Conservation (phyloP, 2,329 filamentous ascomycete genomes). For the Beauveria pseudobassiana region DNA sequence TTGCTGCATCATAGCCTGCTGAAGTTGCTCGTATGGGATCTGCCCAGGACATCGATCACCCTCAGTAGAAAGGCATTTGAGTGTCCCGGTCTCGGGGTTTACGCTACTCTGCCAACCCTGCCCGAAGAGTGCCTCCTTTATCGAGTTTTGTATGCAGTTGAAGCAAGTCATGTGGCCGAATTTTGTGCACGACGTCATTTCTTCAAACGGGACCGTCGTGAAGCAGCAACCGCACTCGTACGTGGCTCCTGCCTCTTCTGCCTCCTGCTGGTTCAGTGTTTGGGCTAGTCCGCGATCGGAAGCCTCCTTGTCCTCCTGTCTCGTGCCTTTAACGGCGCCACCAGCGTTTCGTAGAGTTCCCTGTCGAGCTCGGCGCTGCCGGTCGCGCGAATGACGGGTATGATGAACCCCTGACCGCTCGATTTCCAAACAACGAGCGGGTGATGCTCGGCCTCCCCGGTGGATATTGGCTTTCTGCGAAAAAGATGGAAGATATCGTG, state of each 20-base stretch:
- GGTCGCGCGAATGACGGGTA: constrained; percentile 58
- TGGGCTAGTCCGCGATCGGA: constrained; percentile 47
- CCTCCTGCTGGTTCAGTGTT: constrained; percentile 50
- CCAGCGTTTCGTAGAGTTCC: constrained; percentile 52
- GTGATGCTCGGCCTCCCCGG: constrained; percentile 50
- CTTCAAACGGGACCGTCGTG: constrained; percentile 61
- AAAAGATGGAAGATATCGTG: constrained; percentile 64
- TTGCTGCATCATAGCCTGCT: constrained; percentile 62
- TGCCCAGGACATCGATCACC: constrained; percentile 64
- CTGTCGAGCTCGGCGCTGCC: constrained; percentile 57
- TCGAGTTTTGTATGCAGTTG: constrained; percentile 71
- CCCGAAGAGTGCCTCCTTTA: constrained; percentile 84
- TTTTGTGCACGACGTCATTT: constrained; percentile 62
- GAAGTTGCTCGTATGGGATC: constrained; percentile 62
- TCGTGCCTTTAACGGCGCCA: constrained; percentile 43
- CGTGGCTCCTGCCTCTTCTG: constrained; percentile 46
- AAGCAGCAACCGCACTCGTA: constrained; percentile 78
- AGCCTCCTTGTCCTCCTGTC: constrained; percentile 37
- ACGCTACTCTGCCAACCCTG: constrained; percentile 85
- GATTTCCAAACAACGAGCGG: constrained; percentile 56
- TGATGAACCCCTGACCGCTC: constrained; percentile 44
- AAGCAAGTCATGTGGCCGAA: constrained; percentile 71
- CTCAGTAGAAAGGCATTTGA: constrained; percentile 76
- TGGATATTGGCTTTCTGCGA: constrained; percentile 50
- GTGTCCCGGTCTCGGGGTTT: constrained; percentile 61